Evolutionary conservation across 2,329 filamentous ascomycete genomes (phyloP).

Genomic region (Aspergillus neotritici): DNA sequence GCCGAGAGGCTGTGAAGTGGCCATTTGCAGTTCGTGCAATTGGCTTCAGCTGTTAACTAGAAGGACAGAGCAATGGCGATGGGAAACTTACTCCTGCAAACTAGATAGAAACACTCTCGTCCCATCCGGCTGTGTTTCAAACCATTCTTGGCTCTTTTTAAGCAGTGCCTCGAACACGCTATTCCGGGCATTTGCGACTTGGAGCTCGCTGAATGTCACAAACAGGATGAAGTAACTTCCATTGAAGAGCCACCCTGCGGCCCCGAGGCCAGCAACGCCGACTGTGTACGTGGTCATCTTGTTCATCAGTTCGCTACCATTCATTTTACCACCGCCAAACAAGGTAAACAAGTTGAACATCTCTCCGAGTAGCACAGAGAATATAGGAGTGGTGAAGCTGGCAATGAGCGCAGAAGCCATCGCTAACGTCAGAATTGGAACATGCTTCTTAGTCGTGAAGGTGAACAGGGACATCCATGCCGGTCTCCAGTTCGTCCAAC

Average conservation of each 20-base stretch:
- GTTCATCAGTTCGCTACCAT: constrained; percentile 48
- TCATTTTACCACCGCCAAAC: constrained; percentile 55
- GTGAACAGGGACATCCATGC: constrained; percentile 59
- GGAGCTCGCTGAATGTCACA: constrained; percentile 73
- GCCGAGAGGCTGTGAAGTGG: constrained; percentile 74
- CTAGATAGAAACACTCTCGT: constrained; percentile 64
- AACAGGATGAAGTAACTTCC: constrained; percentile 64
- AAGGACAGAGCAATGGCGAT: background rate
- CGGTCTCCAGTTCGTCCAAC: constrained; percentile 6
- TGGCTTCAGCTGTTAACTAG: constrained; percentile 51
- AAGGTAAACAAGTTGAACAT: constrained; percentile 67
- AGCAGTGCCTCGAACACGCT: constrained; percentile 64
- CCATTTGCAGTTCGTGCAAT: constrained; percentile 72
- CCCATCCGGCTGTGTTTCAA: constrained; percentile 66
- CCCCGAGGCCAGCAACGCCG: constrained; percentile 59
- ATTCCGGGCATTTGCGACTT: constrained; percentile 61
- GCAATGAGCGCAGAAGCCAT: constrained; percentile 53
- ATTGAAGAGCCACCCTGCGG: constrained; percentile 61
- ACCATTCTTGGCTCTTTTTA: constrained; percentile 74
- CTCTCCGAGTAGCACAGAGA: constrained; percentile 66
- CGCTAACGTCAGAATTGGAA: constrained; percentile 50
- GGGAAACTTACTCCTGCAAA: constrained; percentile 63
- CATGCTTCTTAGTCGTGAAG: constrained; percentile 63
- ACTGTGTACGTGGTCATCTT: constrained; percentile 57
- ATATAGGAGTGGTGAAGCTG: constrained; percentile 58